Evolutionary conservation across 2,329 filamentous ascomycete species (phyloP).

Genomic region (Phialocephala sp.): DNA sequence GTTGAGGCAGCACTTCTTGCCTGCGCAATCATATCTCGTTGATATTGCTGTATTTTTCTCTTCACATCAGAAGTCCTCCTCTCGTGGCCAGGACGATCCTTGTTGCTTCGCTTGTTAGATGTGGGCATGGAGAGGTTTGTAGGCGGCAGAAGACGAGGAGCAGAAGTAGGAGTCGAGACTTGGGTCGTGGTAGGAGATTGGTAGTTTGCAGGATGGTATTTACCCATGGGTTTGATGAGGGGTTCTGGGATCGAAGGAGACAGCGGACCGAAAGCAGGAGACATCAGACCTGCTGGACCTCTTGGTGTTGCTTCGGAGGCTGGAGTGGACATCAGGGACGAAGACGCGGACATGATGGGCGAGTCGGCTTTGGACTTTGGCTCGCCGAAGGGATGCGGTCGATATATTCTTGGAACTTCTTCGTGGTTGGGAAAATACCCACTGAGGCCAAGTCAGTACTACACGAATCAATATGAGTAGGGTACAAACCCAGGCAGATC

Average conservation of each 20-base stretch:
- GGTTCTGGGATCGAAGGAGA: constrained; percentile 26
- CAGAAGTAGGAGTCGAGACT: constrained; percentile 29
- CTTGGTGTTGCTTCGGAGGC: constrained; percentile 22
- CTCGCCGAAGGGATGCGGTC: constrained; percentile 55
- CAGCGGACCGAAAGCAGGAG: constrained; percentile 19
- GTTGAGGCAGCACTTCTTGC: constrained; percentile 51
- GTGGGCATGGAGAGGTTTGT: constrained; percentile 37
- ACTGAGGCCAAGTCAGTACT: constrained; percentile 44
- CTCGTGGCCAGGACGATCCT: constrained; percentile 44
- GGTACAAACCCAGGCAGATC: constrained; percentile 61
- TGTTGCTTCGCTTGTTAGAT: constrained; percentile 37
- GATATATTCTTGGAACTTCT: constrained; percentile 49
- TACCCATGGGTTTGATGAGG: constrained; percentile 57
- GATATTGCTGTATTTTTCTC: constrained; percentile 61
- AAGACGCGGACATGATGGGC: constrained; percentile 29
- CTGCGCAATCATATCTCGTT: constrained; percentile 65
- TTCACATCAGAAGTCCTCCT: constrained; percentile 55
- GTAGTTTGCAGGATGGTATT: constrained; percentile 69
- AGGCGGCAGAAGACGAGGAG: constrained; percentile 38
- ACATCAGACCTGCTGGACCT: constrained; percentile 20
- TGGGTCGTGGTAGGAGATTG: constrained; percentile 46
- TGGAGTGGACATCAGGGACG: constrained; percentile 45
- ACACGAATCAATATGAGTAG: neutral
- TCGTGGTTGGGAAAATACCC: constrained; percentile 67
- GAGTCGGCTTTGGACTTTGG: constrained; percentile 35